Evolutionary conservation across 1,284 basidiomycete species (phyloP).

Genomic region (Ceratobasidium sp.): DNA sequence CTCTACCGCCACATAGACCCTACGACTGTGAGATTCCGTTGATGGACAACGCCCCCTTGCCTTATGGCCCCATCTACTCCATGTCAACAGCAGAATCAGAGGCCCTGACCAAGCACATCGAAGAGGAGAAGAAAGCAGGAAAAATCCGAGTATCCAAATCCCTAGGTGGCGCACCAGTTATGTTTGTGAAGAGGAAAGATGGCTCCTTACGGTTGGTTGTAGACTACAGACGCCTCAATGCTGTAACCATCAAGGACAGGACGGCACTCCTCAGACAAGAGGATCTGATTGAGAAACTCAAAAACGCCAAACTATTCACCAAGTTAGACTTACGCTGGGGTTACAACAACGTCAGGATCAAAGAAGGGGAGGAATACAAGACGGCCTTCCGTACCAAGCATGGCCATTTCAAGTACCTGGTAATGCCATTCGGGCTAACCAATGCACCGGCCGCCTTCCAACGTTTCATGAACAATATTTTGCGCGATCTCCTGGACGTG

Average conservation of each 20-base stretch:
- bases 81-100: neutral
- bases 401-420: constrained; percentile 31
- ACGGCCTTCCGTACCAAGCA: constrained; percentile 30
- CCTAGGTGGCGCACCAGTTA: neutral
- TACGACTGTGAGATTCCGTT: constrained; percentile 26
- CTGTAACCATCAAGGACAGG: neutral
- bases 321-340: constrained; percentile 37
- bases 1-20: too few species aligned
- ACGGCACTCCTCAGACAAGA: constrained; percentile 15
- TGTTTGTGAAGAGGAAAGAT: constrained; percentile 20
- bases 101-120: constrained; percentile 15
- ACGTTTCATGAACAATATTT: constrained; percentile 29
- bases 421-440: constrained; percentile 37
- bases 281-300: constrained; percentile 16
- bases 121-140: constrained; percentile 14
- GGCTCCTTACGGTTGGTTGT: neutral
- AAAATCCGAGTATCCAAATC: constrained; percentile 14
- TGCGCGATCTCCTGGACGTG: neutral
- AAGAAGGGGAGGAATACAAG: constrained; percentile 33
- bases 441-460: constrained; percentile 36
- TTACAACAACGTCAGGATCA: constrained; percentile 37
- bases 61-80: constrained; percentile 3
- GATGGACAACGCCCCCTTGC: neutral
- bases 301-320: constrained; percentile 30
- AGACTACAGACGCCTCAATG: constrained; percentile 12